Conservation (phyloP, 2,329 filamentous ascomycete genomes). For the Monilinia polystroma region DNA sequence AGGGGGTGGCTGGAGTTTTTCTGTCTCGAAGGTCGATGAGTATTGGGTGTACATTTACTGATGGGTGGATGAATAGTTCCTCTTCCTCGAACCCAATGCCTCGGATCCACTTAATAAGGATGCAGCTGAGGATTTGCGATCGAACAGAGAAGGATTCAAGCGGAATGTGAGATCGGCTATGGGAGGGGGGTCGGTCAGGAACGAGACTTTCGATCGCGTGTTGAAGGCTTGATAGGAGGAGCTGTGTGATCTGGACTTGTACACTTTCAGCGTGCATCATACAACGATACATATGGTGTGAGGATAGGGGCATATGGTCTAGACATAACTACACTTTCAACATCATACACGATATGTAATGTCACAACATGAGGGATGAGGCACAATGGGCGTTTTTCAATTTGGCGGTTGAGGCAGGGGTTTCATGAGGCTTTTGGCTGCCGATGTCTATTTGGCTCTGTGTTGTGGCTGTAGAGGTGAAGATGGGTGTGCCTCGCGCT, state of each 20-base stretch:
- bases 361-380: constrained; percentile 25
- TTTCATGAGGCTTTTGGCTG: constrained; percentile 8
- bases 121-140: constrained; percentile 86
- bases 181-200: constrained; percentile 74
- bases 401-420: background rate
- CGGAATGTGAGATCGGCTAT: constrained; percentile 84
- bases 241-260: constrained; percentile 16
- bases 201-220: constrained; percentile 74
- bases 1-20: too few relatives aligned
- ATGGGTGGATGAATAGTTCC: constrained; percentile 60
- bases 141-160: constrained; percentile 85
- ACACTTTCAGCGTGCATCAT: background rate
- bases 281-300: constrained; percentile 5
- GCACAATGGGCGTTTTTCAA: constrained; percentile 36
- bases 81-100: constrained; percentile 97
- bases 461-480: constrained; percentile 2
- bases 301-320: background rate
- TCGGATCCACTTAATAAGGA: constrained; percentile 98
- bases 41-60: background rate
- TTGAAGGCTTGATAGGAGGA: constrained; percentile 48
- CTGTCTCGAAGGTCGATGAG: too few relatives aligned
- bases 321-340: constrained; percentile 31
- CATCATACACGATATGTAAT: constrained; percentile 20
- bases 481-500: background rate
- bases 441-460: constrained; percentile 1